A percentile compares a stretch with the other conserved stretches of the same genome.
phyloP scores from a whole-genome alignment of 805 yeast species.

The Scheffersomyces lignosus region DNA sequence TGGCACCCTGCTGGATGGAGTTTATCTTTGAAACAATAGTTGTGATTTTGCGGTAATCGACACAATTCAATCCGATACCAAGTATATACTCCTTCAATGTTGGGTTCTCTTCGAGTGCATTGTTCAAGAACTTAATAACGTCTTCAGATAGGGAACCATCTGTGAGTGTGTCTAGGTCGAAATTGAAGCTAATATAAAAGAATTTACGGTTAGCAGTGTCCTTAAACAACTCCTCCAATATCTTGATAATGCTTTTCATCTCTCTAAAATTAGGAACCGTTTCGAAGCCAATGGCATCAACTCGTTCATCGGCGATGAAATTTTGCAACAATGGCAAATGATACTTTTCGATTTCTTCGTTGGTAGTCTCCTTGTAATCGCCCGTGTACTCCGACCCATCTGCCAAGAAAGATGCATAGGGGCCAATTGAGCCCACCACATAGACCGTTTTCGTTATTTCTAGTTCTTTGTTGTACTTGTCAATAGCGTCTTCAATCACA shows the following conservation, averaged over 20 bases:
- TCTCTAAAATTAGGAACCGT: constrained; percentile 69
- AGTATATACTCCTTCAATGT: constrained; percentile 27
- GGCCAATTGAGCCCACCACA: constrained; percentile 70
- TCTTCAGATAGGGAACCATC: constrained; percentile 32
- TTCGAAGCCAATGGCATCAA: constrained; percentile 66
- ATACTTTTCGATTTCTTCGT: constrained; percentile 45
- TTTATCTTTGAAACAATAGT: constrained; percentile 38
- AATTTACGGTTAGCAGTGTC: constrained; percentile 27
- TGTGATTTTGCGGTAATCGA: constrained; percentile 44
- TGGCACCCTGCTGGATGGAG: constrained; percentile 12
- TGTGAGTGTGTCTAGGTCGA: constrained; percentile 22
- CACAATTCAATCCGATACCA: constrained; percentile 72
- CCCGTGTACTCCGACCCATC: constrained; percentile 77
- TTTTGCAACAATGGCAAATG: constrained; percentile 46
- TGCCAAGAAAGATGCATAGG: constrained; percentile 70
- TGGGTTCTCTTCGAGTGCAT: constrained; percentile 8
- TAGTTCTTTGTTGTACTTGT: constrained; percentile 1
- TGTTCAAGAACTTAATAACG: constrained; percentile 19
- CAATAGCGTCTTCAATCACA: constrained; percentile 21
- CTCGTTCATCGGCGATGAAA: constrained; percentile 36
- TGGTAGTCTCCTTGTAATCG: constrained; percentile 45
- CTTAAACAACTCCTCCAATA: constrained; percentile 31
- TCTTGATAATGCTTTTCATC: constrained; percentile 46
- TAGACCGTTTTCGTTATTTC: constrained; percentile 9
- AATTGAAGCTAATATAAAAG: constrained; percentile 45